Evolutionary conservation across 2,329 filamentous ascomycete genomes (phyloP), one percentile per base, ranked within the genome.

Genomic region (Venturia pyrina): DNA sequence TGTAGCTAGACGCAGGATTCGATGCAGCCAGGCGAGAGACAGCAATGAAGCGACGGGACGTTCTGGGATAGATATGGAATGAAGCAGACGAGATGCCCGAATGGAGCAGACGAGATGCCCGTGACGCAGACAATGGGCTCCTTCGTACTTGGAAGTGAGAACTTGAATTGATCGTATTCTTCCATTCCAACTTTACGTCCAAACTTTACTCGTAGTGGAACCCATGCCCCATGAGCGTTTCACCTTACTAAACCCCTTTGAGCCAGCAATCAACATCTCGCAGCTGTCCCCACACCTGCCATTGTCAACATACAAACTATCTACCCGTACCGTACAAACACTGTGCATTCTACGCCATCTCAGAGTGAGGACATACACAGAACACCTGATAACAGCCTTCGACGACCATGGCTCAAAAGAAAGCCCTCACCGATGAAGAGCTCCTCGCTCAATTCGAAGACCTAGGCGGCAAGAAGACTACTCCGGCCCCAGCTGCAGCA

Each of bases 381-480:
- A 4, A 28, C 4, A 28, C 4, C 28, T 4, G 28, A 28, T 28
- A 28, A 4, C 4, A 56, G 6, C 24, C 4, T 56, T 10, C 24
- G 21, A 21, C 37, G 43, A 21, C 28, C 24, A 66, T 66, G 56
- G 64, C 43, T 32, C 63, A 63, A 5, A 65, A 65, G 63, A 78
- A 78, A 67, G 69, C 69, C 32, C 73, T 77, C 62, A 73, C 71
- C 40, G 74, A 75, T 66, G 78, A 81, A 68, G 80, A 82, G 66
- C 75, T 78, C 57, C 72, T 77, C 50, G 75, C 73, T 68, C 75
- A 81, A 71, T 79, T 82, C 50, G 79, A 80, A 46, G 75, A 78
- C 71, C 72, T 78, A 62, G 72, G 75, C 67, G 70, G 63, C 72
- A 60, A 76, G 72, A 70, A 71, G 70, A 62, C 65, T 61, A 70